Percentiles rank a stretch among this genome's conserved stretches.
phyloP scores from a whole-genome alignment of 805 yeast genomes.

The Torulaspora quercuum region DNA sequence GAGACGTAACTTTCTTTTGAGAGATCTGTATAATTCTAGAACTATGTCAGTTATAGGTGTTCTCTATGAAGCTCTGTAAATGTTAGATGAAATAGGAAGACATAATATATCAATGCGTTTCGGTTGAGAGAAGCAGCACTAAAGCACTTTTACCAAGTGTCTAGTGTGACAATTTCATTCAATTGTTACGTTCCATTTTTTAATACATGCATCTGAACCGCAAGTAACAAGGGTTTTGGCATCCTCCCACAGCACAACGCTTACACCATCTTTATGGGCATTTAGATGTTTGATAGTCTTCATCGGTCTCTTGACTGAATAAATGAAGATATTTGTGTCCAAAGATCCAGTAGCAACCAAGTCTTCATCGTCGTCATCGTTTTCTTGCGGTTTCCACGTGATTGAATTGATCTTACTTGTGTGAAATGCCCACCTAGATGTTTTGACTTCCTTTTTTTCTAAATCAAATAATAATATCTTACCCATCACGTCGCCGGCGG shows the following conservation, averaged over 20 bases:
- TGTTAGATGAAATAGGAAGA: too few relatives aligned
- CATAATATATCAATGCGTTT: too few relatives aligned
- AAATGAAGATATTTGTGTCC: slow-evolving; percentile 77
- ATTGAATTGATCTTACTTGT: slow-evolving; percentile 75
- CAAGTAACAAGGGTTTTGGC: slow-evolving; percentile 52
- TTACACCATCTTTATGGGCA: slow-evolving; percentile 88
- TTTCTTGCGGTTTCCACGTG: slow-evolving; percentile 52
- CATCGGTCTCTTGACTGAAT: slow-evolving; percentile 74
- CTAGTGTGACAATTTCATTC: too few relatives aligned
- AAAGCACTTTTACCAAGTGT: too few relatives aligned
- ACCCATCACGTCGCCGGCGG: slow-evolving; percentile 85
- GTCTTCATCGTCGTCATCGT: slow-evolving; percentile 40
- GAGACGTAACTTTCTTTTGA: too few relatives aligned
- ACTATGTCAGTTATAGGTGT: too few relatives aligned
- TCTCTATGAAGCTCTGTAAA: too few relatives aligned
- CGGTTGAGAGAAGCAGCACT: too few relatives aligned
- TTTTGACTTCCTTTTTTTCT: slow-evolving; percentile 52
- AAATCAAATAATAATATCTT: slow-evolving; percentile 73
- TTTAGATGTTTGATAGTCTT: slow-evolving; percentile 69
- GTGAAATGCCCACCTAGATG: slow-evolving; percentile 96
- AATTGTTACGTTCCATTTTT: slow-evolving; percentile 54
- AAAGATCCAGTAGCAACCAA: slow-evolving; percentile 75
- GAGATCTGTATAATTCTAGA: too few relatives aligned
- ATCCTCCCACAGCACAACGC: slow-evolving; percentile 66
- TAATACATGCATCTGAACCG: slow-evolving; percentile 80